phyloP scores from a whole-genome alignment of 345 rosid species.

The Conringia planisiliqua region DNA sequence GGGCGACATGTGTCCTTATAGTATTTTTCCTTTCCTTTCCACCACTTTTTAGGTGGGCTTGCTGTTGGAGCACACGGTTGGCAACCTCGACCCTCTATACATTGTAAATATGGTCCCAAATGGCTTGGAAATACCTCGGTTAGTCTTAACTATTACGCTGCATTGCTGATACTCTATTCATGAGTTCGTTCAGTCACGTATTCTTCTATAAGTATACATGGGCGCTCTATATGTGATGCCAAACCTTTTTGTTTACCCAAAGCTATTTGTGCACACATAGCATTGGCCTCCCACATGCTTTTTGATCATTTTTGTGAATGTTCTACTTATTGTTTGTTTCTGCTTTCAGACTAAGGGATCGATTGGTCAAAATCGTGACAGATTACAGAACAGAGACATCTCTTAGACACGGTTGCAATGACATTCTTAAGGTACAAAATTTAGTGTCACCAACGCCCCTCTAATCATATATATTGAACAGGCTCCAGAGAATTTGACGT shows the following conservation, averaged over 20 bases:
- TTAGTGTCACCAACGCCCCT: not conserved
- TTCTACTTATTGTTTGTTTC: not conserved
- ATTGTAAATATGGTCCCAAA: constrained; percentile 97
- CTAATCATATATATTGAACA: not conserved
- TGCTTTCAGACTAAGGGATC: constrained; percentile 79
- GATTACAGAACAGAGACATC: constrained; percentile 99
- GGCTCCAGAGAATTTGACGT: constrained; percentile 15
- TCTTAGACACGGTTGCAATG: constrained; percentile 95
- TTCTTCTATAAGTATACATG: not conserved
- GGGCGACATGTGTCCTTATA: constrained; percentile 1
- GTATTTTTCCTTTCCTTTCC: not conserved
- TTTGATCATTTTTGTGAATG: not conserved
- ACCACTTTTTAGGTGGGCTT: constrained; percentile 74
- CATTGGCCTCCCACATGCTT: not conserved
- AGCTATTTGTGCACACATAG: not conserved
- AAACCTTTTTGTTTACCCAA: not conserved
- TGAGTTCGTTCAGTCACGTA: not conserved
- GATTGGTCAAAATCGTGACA: constrained; percentile 86
- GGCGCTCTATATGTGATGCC: not conserved
- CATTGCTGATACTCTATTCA: not conserved
- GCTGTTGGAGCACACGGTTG: constrained; percentile 96
- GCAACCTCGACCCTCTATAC: constrained; percentile 94
- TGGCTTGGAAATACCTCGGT: constrained; percentile 99
- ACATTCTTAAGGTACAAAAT: constrained; percentile 75
- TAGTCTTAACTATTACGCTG: constrained; percentile 31